Conservation (phyloP, 1,139 yeast genomes). For the Casaregolazyma lundiana region DNA sequence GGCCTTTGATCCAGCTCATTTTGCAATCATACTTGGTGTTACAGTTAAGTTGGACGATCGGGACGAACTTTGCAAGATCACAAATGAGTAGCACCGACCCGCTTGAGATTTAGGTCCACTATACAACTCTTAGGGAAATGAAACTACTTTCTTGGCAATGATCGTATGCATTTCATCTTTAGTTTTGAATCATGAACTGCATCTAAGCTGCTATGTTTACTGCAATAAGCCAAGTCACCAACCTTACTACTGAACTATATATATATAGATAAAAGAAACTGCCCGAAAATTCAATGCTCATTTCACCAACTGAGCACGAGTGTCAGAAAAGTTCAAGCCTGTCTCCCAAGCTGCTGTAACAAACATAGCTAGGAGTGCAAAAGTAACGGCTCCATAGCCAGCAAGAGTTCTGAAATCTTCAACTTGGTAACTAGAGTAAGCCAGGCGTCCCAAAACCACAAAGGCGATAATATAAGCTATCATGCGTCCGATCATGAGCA, state of each 20-base stretch:
- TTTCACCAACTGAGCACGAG: background rate
- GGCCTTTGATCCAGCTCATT: constrained; percentile 58
- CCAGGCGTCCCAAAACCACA: background rate
- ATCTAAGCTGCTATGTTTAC: too few relatives aligned
- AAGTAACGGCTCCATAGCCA: background rate
- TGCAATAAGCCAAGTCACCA: background rate
- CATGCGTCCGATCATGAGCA: background rate
- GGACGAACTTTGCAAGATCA: background rate
- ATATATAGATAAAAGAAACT: background rate
- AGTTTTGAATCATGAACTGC: too few relatives aligned
- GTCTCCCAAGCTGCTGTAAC: background rate
- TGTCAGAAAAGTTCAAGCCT: background rate
- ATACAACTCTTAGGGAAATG: too few relatives aligned
- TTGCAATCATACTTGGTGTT: background rate
- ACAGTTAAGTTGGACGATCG: background rate
- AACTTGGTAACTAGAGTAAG: background rate
- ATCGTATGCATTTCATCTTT: too few relatives aligned
- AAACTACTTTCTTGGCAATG: too few relatives aligned
- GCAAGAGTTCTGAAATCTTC: background rate
- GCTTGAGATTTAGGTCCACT: too few relatives aligned
- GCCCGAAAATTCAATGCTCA: background rate
- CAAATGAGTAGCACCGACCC: too few relatives aligned
- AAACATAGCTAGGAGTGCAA: background rate
- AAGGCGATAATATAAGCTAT: background rate
- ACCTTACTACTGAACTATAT: background rate